phyloP scores from a whole-genome alignment of 305 asterid genomes.

The Plantago coronopus region DNA sequence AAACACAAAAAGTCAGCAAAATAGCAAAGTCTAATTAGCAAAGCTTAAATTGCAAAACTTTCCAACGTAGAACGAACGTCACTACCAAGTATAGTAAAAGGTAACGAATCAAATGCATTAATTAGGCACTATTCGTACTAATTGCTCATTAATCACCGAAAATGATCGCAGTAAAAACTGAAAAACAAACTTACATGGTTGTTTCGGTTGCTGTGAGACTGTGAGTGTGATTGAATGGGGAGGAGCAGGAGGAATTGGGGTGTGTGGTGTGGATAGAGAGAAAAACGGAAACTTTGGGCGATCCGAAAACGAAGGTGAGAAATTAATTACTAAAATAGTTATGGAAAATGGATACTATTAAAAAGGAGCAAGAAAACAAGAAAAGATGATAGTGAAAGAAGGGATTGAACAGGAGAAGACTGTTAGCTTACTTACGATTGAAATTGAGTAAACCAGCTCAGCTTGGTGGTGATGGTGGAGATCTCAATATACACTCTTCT shows the following conservation, averaged over 20 bases:
- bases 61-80: not conserved
- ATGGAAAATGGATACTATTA: too few relatives aligned
- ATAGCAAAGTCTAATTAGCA: not conserved
- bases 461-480: not conserved
- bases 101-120: not conserved
- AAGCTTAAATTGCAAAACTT: not conserved
- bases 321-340: too few relatives aligned
- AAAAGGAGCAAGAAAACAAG: not conserved
- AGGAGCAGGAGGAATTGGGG: not conserved
- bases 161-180: not conserved
- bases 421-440: not conserved
- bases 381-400: not conserved
- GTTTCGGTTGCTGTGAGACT: not conserved
- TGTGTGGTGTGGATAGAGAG: conserved; percentile 1
- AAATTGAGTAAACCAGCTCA: not conserved
- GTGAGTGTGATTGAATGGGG: not conserved
- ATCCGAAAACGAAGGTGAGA: conserved; percentile 8
- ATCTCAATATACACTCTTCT: not conserved
- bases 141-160: not conserved
- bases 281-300: not conserved
- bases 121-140: not conserved
- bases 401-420: not conserved
- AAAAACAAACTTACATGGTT: not conserved
- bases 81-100: not conserved
- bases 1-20: conserved; percentile 34